Evolutionary conservation across 1,284 basidiomycete genomes (phyloP), one percentile per base, ranked within the genome.

Genomic region (Phlebopus sp.): DNA sequence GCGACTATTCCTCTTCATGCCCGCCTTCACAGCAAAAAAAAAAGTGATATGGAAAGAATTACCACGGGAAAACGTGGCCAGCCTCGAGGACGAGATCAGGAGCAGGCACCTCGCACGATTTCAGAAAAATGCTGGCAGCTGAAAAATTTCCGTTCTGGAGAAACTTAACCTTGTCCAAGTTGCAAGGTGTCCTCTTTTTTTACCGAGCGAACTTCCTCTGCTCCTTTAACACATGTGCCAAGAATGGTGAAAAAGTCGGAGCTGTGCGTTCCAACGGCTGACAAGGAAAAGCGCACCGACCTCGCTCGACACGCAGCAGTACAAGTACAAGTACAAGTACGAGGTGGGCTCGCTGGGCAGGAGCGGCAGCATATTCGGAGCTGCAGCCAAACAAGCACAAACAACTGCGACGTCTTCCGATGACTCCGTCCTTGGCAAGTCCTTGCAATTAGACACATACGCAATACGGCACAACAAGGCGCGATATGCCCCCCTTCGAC

Each of bases 401-500:
- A 72, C 56, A 60, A 34, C 50, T 56, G 52, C 36, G n/a, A 46
- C 40, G 35, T 32, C 36, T n/a, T 19, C 29, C 47, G 47, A 47
- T 45, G 34, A 46, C 31, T 38, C 15, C 41, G 19, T 66, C 8
- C 59, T 35, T 35, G 32, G 6, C 13, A 27, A 38, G n/a, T 11
- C 37, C 23, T 29, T 11, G 13, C 37, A 59, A 46, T 38, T 38
- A 31, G 18, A 27, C 6, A 38, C 25, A 38, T 17, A 38, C 25
- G 4, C 5, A 17, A 15, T 29, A 50, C 42, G 45, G 31, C 47
- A 52, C 32, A 51, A 36, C 18, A 42, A 35, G 31, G 56, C 57
- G 44, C 43, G 40, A 51, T 63, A 92, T 92, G 90, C 86, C 89
- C 49, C 89, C 91, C 59, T 94, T 96, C 76, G 90, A 96, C 76